These are phyloP conservation scores for Obelidium mucronatum DNA, from an alignment of 192 early-diverging fungal genomes.

Conservation along the genomic window DNA sequence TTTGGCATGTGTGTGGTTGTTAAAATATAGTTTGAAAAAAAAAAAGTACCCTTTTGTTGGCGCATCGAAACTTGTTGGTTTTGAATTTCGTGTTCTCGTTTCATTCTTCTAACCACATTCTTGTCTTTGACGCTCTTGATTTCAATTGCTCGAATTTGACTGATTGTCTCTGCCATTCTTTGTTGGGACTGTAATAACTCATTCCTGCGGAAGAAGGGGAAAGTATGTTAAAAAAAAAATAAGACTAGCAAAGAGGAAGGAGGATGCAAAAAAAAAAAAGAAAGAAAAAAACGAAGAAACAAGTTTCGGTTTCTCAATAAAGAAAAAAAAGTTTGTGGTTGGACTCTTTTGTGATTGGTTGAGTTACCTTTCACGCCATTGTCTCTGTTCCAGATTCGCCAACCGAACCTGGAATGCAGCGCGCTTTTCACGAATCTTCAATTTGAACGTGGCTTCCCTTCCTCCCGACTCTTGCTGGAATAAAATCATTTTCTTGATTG, in stretches of 20 bases:
- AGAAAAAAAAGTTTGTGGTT: not conserved
- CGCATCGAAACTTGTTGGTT: constrained; percentile 27
- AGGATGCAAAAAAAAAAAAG: not conserved
- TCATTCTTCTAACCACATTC: constrained; percentile 28
- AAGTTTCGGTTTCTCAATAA: too few relatives aligned
- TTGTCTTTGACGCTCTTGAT: constrained; percentile 32
- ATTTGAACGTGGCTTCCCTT: constrained; percentile 8
- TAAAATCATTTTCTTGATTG: constrained; percentile 33
- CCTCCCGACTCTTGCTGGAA: constrained; percentile 28
- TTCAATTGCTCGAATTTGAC: constrained; percentile 32
- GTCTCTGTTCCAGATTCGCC: constrained; percentile 18
- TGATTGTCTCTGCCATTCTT: constrained; percentile 27
- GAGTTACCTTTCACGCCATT: constrained; percentile 25
- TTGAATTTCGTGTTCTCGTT: constrained; percentile 34
- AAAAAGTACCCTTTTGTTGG: constrained; percentile 36
- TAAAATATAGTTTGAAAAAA: not conserved
- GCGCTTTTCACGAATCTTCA: constrained; percentile 18
- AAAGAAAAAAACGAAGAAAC: not conserved
- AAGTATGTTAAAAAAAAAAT: not conserved
- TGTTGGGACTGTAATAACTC: constrained; percentile 31
- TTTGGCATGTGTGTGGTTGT: too few relatives aligned
- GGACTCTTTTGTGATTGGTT: not conserved
- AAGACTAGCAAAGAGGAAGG: too few relatives aligned
- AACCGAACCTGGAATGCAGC: constrained; percentile 21
- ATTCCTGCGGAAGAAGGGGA: not conserved